Percentiles rank a stretch among this genome's conserved stretches.
These are phyloP conservation scores for Salvia rosmarinus DNA, from an alignment of 257 asterid genomes.

Conservation along the genomic window DNA sequence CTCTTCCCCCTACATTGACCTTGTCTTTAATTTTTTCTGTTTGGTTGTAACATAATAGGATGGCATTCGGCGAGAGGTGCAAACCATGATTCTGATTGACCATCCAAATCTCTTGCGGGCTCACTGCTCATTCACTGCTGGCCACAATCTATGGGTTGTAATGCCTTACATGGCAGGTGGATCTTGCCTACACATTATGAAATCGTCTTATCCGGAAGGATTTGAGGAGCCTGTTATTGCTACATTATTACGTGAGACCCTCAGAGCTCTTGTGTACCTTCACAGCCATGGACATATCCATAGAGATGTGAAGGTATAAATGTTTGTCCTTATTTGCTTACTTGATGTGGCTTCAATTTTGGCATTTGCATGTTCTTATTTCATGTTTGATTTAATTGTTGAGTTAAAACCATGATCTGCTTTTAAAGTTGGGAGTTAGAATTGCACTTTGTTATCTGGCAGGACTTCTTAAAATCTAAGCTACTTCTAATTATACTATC, in stretches of 20 bases:
- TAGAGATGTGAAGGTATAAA: constrained; percentile 91
- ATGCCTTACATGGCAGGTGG: constrained; percentile 99
- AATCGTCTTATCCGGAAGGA: constrained; percentile 86
- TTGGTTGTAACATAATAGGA: constrained; percentile 60
- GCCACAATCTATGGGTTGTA: constrained; percentile 93
- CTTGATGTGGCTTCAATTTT: constrained; percentile 17
- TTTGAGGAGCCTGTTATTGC: constrained; percentile 99
- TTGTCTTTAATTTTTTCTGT: constrained; percentile 4
- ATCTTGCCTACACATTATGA: constrained; percentile 97
- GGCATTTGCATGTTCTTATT: constrained; percentile 14
- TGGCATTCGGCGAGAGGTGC: constrained; percentile 96
- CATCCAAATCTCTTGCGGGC: constrained; percentile 90
- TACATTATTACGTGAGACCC: constrained; percentile 81
- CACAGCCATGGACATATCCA: constrained; percentile 95
- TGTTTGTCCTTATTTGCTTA: constrained; percentile 14
- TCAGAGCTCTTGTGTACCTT: constrained; percentile 96
- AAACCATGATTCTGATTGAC: constrained; percentile 84
- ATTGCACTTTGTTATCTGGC: constrained; percentile 13
- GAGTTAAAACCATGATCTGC: constrained; percentile 17
- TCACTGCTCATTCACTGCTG: constrained; percentile 84
- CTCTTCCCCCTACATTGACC: background rate
- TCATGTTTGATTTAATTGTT: constrained; percentile 18
- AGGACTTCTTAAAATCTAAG: constrained; percentile 16
- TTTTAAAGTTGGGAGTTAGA: constrained; percentile 12
- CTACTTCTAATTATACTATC: constrained; percentile 13